Evolutionary conservation across 768 basidiomycete genomes (phyloP), one percentile per base, ranked within the genome.

Genomic region (Candolleomyces eurysporus): DNA sequence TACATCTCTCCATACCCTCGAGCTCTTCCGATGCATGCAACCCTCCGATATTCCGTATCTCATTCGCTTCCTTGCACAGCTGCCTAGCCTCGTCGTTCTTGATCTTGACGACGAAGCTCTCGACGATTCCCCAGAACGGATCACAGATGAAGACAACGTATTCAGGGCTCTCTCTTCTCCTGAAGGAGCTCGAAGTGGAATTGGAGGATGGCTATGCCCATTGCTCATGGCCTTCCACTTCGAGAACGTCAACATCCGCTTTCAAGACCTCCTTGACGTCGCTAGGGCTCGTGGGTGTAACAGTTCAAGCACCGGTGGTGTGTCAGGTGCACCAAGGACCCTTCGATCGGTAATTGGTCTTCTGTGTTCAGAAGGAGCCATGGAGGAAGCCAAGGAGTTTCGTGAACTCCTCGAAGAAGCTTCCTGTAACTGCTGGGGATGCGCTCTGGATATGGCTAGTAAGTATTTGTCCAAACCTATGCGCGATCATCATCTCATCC

Each of bases 221-320:
- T 58, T 43, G 21, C 57, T 58, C 31, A 58, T 48, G 43, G 22
- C 48, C 11, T 32, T 58, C 9, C 57, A 48, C 31, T 11, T 58
- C 22, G 57, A 58, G 21, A 26, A 26, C 26, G 42, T n/a, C 42
- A n/a, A 11, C 13, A n/a, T 43, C n/a, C n/a, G 13, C 11, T 43
- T 43, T n/a, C 42, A 43, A 43, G 42, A 43, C n/a, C 42, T 43
- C n/a, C 42, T 43, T n/a, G 42, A 43, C 2, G 42, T 11, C n/a
- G 42, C n/a, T 43, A n/a, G 13, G 11, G 13, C 5, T 13, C 42
- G 42, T 43, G 42, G 42, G 13, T 13, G 42, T 43, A 43, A 43
- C 11, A 43, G 11, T n/a, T n/a, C 42, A 43, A 43, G 26, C 26
- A 26, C 26, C 4, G 26, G 26, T 26, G 26, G 26, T 26, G 4